Evolutionary conservation across 805 yeast species (phyloP), one percentile per base, ranked within the genome.

Genomic region (Saccharomycopsis javanensis): DNA sequence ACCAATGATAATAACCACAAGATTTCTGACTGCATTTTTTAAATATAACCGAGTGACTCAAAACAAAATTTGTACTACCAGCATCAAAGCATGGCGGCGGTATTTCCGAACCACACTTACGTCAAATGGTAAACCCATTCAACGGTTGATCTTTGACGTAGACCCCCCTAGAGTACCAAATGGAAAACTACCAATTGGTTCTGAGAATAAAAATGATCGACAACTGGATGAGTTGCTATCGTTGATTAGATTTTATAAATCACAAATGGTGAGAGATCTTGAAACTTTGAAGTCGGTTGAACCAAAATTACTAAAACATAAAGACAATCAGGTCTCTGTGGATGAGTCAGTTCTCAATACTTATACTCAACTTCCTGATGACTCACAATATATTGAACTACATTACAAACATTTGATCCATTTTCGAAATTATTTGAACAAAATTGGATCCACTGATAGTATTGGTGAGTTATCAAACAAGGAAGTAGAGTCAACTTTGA

Each of bases 331-430:
- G 31, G 45, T 56, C 16, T 56, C 61, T 10, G 57, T 57, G 8
- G 50, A 42, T 16, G 45, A 31, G n/a, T 30, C n/a, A 4, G 10
- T 11, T 16, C 27, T 37, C 5, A 55, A 38, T 10, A 31, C 51
- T 5, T 79, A 79, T 61, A 71, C 67, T 35, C 82, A 79, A 61
- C 63, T 79, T 18, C 83, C 83, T 0, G 82, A 79, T 46, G 81
- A 79, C 62, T 77, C 81, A 0, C 75, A 74, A 60, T 77, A 74
- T 63, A 76, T 79, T 34, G 79, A 76, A 53, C 75, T 76, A 56
- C 80, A 75, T 63, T 77, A 76, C 63, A 68, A 68, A 13, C 80
- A 77, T 54, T 62, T 79, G 37, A 56, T 42, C 23, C 28, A 42
- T 42, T 42, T 42, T 42, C 48, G 48, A 4, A 42, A 42, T 5